Conservation (phyloP, 2,329 filamentous ascomycete genomes). For the Daldinia sp. region DNA sequence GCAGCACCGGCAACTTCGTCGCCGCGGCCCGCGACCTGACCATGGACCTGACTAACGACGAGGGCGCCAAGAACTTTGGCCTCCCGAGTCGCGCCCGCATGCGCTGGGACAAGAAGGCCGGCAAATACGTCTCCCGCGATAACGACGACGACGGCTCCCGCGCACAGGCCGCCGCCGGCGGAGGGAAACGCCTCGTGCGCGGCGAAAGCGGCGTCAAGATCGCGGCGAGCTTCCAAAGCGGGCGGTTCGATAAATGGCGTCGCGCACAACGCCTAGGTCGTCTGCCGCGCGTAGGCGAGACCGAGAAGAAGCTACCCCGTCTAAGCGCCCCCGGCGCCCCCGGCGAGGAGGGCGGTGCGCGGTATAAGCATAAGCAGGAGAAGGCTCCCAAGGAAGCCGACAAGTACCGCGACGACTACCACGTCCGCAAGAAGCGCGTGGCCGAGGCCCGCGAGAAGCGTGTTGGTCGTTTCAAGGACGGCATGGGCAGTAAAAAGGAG, state of each 20-base stretch:
- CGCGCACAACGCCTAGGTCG: conserved; percentile 82
- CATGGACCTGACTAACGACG: conserved; percentile 94
- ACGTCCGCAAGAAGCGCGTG: conserved; percentile 88
- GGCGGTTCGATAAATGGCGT: conserved; percentile 92
- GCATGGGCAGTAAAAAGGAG: conserved; percentile 72
- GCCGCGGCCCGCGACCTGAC: conserved; percentile 85
- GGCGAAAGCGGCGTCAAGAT: conserved; percentile 97
- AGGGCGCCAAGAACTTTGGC: conserved; percentile 80
- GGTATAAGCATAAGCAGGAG: conserved; percentile 87
- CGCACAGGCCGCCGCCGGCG: conserved; percentile 49
- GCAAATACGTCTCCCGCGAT: conserved; percentile 89
- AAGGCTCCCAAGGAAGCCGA: conserved; percentile 93
- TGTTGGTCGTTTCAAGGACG: conserved; percentile 76
- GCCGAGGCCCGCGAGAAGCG: conserved; percentile 87
- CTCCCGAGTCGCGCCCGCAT: conserved; percentile 77
- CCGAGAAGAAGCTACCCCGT: conserved; percentile 60
- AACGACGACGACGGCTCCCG: conserved; percentile 95
- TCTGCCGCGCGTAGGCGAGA: conserved; percentile 83
- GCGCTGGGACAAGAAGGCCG: conserved; percentile 97
- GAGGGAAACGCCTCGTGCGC: conserved; percentile 73
- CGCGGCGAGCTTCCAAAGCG: conserved; percentile 89
- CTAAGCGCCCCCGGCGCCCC: conserved; percentile 49
- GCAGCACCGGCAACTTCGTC: conserved; percentile 79
- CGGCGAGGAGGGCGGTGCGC: conserved; percentile 54
- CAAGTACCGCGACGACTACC: conserved; percentile 89